Evolutionary conservation across 2,329 filamentous ascomycete species (phyloP).

Genomic region (Fusarium sp.): DNA sequence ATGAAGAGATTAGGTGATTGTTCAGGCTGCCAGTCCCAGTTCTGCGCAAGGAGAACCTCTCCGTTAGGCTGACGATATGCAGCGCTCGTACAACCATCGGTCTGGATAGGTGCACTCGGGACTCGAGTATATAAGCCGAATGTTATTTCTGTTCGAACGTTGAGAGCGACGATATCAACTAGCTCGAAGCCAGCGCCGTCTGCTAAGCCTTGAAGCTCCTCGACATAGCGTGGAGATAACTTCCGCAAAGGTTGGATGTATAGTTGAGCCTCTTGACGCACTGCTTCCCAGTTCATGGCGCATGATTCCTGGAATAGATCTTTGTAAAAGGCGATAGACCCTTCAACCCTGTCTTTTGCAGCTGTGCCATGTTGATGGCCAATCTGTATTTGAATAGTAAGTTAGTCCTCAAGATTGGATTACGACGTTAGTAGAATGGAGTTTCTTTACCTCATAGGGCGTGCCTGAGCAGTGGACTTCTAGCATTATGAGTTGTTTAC

Average conservation of each 20-base stretch:
- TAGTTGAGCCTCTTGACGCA: constrained; percentile 17
- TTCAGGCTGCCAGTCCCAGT: constrained; percentile 66
- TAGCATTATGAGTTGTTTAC: not conserved
- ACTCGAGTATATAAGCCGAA: constrained; percentile 58
- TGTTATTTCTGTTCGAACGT: constrained; percentile 46
- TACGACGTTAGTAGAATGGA: too few relatives aligned
- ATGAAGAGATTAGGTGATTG: constrained; percentile 60
- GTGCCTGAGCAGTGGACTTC: constrained; percentile 23
- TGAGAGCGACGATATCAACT: constrained; percentile 64
- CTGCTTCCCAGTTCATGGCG: constrained; percentile 23
- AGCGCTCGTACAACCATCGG: constrained; percentile 64
- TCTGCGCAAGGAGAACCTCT: constrained; percentile 57
- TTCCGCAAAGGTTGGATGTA: constrained; percentile 18
- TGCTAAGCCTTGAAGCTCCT: constrained; percentile 61
- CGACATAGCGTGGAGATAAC: constrained; percentile 2
- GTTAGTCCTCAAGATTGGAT: fast-evolving
- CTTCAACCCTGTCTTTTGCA: constrained; percentile 13
- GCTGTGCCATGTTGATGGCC: constrained; percentile 24
- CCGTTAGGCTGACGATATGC: constrained; percentile 50
- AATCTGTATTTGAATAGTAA: constrained; percentile 1
- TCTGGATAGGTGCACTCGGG: constrained; percentile 26
- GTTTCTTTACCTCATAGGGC: constrained; percentile 3
- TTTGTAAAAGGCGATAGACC: constrained; percentile 28
- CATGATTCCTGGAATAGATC: constrained; percentile 24
- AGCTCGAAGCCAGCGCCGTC: constrained; percentile 56